Evolutionary conservation across 768 basidiomycete species (phyloP).

Genomic region (Tulasnella sp.): DNA sequence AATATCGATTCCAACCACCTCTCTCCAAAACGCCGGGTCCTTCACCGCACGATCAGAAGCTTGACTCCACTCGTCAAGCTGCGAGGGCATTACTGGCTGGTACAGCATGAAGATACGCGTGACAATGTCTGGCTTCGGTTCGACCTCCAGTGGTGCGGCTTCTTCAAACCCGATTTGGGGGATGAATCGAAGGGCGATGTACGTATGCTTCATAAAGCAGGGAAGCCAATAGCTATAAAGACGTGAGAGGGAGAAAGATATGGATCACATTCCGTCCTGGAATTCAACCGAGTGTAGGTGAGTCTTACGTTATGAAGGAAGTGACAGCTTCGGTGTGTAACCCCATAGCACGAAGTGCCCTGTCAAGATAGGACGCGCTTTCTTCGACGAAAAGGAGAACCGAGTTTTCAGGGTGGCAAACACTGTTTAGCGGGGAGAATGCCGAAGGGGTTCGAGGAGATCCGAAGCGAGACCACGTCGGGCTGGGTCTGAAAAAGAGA

Average conservation of each 20-base stretch:
- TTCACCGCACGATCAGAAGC: slow-evolving; percentile 9
- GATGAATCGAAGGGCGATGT: slow-evolving; percentile 53
- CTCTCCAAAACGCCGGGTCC: neutral
- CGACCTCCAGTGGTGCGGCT: slow-evolving; percentile 48
- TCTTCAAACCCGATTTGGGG: slow-evolving; percentile 51
- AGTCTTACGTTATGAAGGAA: slow-evolving; percentile 24
- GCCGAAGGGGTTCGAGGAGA: slow-evolving; percentile 2
- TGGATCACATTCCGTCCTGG: neutral
- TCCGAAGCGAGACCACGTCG: neutral
- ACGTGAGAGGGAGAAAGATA: neutral
- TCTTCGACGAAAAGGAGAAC: slow-evolving; percentile 5
- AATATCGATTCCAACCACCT: slow-evolving; percentile 42
- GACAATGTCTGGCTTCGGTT: slow-evolving; percentile 51
- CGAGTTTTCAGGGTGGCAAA: slow-evolving; percentile 6
- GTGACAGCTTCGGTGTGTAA: slow-evolving; percentile 17
- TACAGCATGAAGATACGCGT: slow-evolving; percentile 57
- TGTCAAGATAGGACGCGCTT: slow-evolving; percentile 7
- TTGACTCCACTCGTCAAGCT: slow-evolving; percentile 31
- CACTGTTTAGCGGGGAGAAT: neutral
- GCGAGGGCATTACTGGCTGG: slow-evolving; percentile 43
- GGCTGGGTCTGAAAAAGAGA: neutral
- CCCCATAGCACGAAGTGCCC: slow-evolving; percentile 7
- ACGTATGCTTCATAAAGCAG: slow-evolving; percentile 47
- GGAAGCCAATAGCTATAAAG: slow-evolving; percentile 53
- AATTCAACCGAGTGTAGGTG: neutral